These are phyloP conservation scores for Neurospora hispaniola DNA, from an alignment of 495 filamentous ascomycete genomes.

Conservation along the genomic window DNA sequence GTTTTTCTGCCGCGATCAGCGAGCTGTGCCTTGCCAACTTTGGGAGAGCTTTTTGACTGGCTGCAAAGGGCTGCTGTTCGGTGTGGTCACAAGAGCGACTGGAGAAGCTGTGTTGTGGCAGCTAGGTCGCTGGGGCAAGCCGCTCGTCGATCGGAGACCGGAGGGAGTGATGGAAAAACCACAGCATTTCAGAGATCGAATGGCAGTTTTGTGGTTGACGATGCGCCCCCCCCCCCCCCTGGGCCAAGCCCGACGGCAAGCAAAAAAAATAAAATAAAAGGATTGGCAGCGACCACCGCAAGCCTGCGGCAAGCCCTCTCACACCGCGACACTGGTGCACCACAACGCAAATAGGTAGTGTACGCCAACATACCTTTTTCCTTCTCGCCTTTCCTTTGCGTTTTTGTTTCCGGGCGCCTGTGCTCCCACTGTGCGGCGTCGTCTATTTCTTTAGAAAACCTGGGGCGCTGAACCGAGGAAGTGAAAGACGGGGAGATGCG, in stretches of 20 bases:
- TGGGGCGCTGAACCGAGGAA: not conserved
- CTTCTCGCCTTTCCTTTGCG: not conserved
- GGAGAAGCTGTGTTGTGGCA: conserved; percentile 10
- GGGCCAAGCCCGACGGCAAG: not conserved
- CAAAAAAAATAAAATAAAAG: not conserved
- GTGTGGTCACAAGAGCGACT: conserved; percentile 11
- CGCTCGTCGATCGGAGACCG: conserved; percentile 14
- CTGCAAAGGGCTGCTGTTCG: conserved; percentile 8
- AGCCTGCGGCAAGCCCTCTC: not conserved
- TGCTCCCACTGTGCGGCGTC: not conserved
- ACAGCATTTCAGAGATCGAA: not conserved
- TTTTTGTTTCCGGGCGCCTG: not conserved
- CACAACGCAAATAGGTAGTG: not conserved
- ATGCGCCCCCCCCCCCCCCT: not conserved
- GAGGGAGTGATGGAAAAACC: not conserved
- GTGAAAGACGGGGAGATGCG: not conserved
- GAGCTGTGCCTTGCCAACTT: conserved; percentile 17
- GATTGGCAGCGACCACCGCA: not conserved
- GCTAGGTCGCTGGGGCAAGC: conserved; percentile 15
- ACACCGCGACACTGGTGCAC: not conserved
- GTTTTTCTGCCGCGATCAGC: conserved; percentile 27
- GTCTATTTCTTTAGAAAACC: not conserved
- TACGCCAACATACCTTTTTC: not conserved
- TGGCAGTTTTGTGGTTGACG: not conserved
- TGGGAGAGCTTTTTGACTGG: conserved; percentile 6